Evolutionary conservation across 2,329 filamentous ascomycete species (phyloP).

Genomic region (Pseudogymnoascus sp.): DNA sequence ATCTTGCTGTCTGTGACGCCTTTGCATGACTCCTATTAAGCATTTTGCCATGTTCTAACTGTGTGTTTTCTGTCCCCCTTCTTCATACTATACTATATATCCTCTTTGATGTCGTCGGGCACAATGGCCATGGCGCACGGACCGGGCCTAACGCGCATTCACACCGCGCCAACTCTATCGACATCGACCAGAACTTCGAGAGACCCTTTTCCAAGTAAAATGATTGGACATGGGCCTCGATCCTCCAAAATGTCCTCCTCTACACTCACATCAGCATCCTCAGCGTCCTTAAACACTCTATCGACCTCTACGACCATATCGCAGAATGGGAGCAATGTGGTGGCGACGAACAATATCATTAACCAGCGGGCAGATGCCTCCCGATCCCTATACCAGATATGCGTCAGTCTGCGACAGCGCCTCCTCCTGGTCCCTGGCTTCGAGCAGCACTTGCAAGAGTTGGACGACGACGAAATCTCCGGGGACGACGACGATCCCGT

Average conservation of each 20-base stretch:
- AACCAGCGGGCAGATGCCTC: conserved; percentile 93
- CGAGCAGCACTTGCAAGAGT: conserved; percentile 63
- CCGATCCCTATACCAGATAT: conserved; percentile 90
- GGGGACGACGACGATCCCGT: conserved; percentile 67
- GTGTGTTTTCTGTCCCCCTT: background rate
- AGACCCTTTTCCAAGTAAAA: conserved; percentile 7
- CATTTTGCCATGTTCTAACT: background rate
- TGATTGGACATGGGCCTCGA: conserved; percentile 33
- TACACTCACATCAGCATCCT: conserved; percentile 18
- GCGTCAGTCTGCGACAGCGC: conserved; percentile 74
- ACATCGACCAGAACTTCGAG: conserved; percentile 7
- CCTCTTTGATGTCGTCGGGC: conserved; percentile 8
- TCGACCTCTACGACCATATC: conserved; percentile 26
- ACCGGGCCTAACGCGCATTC: conserved; percentile 9
- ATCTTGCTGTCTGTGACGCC: background rate
- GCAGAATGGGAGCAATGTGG: conserved; percentile 52
- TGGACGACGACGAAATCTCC: conserved; percentile 60
- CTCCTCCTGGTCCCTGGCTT: conserved; percentile 80
- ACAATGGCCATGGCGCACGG: conserved; percentile 8
- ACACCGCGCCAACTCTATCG: conserved; percentile 9
- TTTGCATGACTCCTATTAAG: background rate
- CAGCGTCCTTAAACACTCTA: conserved; percentile 28
- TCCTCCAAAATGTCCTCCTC: conserved; percentile 55
- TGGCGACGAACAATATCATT: conserved; percentile 88
- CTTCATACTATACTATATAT: background rate